Conservation (phyloP, 495 filamentous ascomycete species). For the Parmelia sp. region DNA sequence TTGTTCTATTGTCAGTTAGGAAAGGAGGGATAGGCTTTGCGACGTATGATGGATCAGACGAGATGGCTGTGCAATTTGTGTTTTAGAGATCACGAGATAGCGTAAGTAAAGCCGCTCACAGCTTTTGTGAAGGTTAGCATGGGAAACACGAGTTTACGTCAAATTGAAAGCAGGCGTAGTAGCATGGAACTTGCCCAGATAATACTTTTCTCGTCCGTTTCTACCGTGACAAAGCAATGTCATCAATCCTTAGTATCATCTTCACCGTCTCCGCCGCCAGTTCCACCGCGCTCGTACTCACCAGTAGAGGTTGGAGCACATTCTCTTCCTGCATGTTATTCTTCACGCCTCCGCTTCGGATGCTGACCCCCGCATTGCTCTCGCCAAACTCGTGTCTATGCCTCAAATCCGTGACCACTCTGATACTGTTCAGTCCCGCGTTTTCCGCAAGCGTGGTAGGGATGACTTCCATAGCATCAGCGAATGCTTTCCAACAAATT, state of each 20-base stretch:
- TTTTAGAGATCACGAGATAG: neutral
- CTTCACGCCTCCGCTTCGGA: constrained; percentile 94
- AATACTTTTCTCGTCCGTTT: neutral
- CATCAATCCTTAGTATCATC: constrained; percentile 97
- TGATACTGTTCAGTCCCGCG: constrained; percentile 93
- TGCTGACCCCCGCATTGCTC: constrained; percentile 93
- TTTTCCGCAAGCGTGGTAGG: constrained; percentile 97
- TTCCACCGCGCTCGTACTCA: constrained; percentile 96
- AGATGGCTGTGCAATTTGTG: neutral
- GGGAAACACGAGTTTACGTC: neutral
- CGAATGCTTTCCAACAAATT: constrained; percentile 98
- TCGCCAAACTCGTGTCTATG: constrained; percentile 91
- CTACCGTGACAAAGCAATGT: constrained; percentile 68
- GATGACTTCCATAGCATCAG: constrained; percentile 95
- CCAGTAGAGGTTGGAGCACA: constrained; percentile 89
- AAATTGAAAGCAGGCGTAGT: neutral
- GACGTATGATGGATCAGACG: neutral
- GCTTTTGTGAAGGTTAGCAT: neutral
- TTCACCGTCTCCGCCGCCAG: constrained; percentile 96
- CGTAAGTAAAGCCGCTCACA: neutral
- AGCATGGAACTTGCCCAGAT: neutral
- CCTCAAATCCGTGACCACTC: constrained; percentile 94
- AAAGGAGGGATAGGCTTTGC: neutral
- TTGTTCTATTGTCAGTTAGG: neutral
- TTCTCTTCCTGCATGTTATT: constrained; percentile 93